Base-by-base conservation (phyloP, 2,329 filamentous ascomycete species). In the Arthrobotrys musiformis region DNA sequence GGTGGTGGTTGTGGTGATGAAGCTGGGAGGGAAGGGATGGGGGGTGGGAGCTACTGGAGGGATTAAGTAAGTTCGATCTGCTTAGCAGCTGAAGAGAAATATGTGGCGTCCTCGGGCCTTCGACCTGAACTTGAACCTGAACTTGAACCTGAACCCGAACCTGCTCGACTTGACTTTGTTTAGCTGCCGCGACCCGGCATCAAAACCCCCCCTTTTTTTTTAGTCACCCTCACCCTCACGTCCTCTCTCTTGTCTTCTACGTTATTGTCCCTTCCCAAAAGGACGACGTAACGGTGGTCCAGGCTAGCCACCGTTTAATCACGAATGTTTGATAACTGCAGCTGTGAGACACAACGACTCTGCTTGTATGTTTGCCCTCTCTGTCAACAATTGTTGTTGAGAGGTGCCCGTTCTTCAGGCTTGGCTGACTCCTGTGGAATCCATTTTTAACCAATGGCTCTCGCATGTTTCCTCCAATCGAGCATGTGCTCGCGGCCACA, bases 361-460 rank as follows among this genome's bases (percentile, higher is more conserved):
- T 35, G 4, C 28, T n/a, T 5, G n/a, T 19, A 42, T 42, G 40
- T 42, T 42, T 44, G 22, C 48, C 30, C 46, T 22, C 24, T 40
- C n/a, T n/a, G n/a, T n/a, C n/a, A n/a, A n/a, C n/a, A 35, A 35
- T 24, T 48, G 44, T 37, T 70, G 28, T 50, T 54, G 22, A 50
- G 35, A 35, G 24, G 13, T 73, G 46, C 48, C 19, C 33, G n/a
- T 15, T 60, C 8, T 19, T 28, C 60, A 62, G 60, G 46, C 69
- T 73, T 73, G 69, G 69, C 54, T 22, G 35, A 22, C 22, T 24
- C 50, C 60, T 54, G 22, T 37, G 58, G 54, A 62, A 61, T 64
- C 64, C 72, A 70, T 76, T 76, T 70, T 76, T 24, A 70, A 70
- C 72, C 72, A 76, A 76, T 76, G 24, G 50, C 50, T 76, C 64